Conservation (phyloP, 805 yeast species). For the Metschnikowia cerradonensis region DNA sequence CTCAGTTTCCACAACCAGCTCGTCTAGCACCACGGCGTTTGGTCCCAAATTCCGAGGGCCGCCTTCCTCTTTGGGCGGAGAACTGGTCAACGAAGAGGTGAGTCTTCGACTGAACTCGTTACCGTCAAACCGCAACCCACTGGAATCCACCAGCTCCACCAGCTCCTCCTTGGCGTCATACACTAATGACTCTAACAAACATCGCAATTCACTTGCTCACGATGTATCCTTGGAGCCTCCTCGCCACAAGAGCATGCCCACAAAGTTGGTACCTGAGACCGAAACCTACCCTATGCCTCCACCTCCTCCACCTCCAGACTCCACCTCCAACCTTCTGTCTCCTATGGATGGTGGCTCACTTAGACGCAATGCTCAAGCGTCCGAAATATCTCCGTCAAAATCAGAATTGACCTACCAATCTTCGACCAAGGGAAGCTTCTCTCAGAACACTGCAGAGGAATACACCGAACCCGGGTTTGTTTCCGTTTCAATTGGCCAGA, state of each 20-base stretch:
- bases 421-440: not conserved
- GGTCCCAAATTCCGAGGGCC: not conserved
- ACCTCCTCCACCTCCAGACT: constrained; percentile 2
- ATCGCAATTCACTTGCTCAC: not conserved
- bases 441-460: not conserved
- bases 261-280: not conserved
- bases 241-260: not conserved
- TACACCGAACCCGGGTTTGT: constrained; percentile 15
- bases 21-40: not conserved
- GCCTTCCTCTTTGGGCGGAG: not conserved
- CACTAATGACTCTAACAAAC: not conserved
- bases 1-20: not conserved
- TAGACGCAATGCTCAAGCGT: not conserved
- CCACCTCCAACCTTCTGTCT: not conserved
- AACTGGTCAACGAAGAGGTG: not conserved
- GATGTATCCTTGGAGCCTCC: not conserved
- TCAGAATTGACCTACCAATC: constrained; percentile 3
- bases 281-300: constrained; percentile 1
- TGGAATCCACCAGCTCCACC: constrained; percentile 1
- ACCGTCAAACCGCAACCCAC: not conserved
- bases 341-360: not conserved
- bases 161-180: not conserved
- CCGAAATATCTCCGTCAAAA: not conserved
- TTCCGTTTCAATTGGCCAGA: constrained; percentile 34
- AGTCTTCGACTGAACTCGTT: not conserved